Evolutionary conservation across 768 basidiomycete genomes (phyloP).

Genomic region (Kwoniella mangroviensis): DNA sequence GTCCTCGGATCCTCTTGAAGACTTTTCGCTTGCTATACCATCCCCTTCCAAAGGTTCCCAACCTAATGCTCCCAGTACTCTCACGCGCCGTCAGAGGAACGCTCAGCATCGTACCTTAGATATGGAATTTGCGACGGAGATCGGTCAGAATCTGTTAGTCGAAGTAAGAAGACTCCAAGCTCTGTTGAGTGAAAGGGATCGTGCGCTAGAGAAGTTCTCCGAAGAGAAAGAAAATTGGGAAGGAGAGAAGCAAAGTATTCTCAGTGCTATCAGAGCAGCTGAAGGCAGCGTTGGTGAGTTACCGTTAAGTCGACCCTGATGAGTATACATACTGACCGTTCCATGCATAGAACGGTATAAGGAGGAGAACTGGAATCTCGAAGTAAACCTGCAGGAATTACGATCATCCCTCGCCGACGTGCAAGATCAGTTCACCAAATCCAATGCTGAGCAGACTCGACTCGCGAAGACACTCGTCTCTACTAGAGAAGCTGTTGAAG

Average conservation of each 20-base stretch:
- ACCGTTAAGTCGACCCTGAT: neutral
- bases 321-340: slow-evolving; percentile 15
- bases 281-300: slow-evolving; percentile 77
- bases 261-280: slow-evolving; percentile 74
- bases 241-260: slow-evolving; percentile 73
- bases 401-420: slow-evolving; percentile 71
- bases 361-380: slow-evolving; percentile 99
- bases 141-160: slow-evolving; percentile 85
- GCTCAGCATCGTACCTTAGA: slow-evolving; percentile 51
- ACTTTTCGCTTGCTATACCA: slow-evolving; percentile 63
- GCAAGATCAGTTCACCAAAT: slow-evolving; percentile 68
- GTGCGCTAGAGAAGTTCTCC: slow-evolving; percentile 85
- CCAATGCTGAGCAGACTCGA: slow-evolving; percentile 82
- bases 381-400: slow-evolving; percentile 87
- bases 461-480: slow-evolving; percentile 74
- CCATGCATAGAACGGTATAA: slow-evolving; percentile 78
- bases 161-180: slow-evolving; percentile 91
- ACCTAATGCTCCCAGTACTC: slow-evolving; percentile 26
- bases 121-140: slow-evolving; percentile 96
- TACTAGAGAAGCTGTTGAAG: slow-evolving; percentile 75
- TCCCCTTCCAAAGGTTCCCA: slow-evolving; percentile 17
- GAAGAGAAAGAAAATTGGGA: slow-evolving; percentile 91
- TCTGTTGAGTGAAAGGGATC: slow-evolving; percentile 87
- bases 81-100: slow-evolving; percentile 50
- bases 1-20: slow-evolving; percentile 16